Evolutionary conservation across 805 yeast species (phyloP).

Genomic region (Kluyveromyces nonfermentans): DNA sequence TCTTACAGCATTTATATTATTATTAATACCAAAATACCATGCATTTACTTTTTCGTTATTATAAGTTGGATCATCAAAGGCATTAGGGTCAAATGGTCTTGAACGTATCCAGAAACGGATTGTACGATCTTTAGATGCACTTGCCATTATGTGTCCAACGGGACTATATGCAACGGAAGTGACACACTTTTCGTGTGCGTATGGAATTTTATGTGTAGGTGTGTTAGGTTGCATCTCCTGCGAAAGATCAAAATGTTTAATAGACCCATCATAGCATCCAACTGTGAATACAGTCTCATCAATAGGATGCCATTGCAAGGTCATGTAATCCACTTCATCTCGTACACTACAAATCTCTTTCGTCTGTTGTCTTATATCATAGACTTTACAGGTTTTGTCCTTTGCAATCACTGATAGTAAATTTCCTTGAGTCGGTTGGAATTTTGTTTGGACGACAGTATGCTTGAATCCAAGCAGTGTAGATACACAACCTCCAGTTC

Average conservation of each 20-base stretch:
- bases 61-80: conserved; percentile 74
- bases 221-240: conserved; percentile 27
- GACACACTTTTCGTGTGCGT: conserved; percentile 90
- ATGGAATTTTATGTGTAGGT: conserved; percentile 56
- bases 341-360: conserved; percentile 62
- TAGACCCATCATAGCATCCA: conserved; percentile 84
- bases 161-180: conserved; percentile 91
- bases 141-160: conserved; percentile 78
- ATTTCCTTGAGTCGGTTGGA: conserved; percentile 72
- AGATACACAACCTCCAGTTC: conserved; percentile 61
- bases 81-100: conserved; percentile 78
- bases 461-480: conserved; percentile 90
- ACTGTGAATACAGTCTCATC: conserved; percentile 72
- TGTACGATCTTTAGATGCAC: conserved; percentile 90
- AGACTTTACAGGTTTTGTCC: conserved; percentile 79
- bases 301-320: conserved; percentile 88
- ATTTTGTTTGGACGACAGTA: conserved; percentile 76
- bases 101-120: conserved; percentile 93
- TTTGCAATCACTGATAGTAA: conserved; percentile 79
- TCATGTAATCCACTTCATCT: conserved; percentile 77
- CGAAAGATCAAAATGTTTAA: conserved; percentile 54
- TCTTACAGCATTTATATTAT: conserved; percentile 28
- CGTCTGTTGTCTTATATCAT: conserved; percentile 75
- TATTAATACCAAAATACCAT: conserved; percentile 41
- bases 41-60: conserved; percentile 53